A percentile compares a stretch with the other conserved stretches of the same genome.
Conservation (phyloP, 1,139 yeast species). For the Yamadazyma buinensis region DNA sequence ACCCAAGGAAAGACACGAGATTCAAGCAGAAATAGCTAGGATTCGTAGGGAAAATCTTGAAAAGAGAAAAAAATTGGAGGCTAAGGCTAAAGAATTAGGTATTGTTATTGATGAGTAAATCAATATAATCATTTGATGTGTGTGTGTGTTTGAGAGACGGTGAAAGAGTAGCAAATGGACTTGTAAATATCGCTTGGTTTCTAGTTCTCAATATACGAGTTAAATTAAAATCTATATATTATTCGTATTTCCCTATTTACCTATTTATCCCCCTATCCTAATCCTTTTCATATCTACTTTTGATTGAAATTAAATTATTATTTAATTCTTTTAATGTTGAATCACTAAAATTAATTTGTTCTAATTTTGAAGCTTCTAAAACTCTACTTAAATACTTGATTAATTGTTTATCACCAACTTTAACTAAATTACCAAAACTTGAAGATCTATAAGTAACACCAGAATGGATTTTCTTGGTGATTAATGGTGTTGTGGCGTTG, state of each 20-base stretch:
- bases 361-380: constrained; percentile 20
- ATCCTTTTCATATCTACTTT: constrained; percentile 6
- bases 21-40: constrained; percentile 85
- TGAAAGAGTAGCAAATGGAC: too few relatives aligned
- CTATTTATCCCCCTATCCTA: not conserved
- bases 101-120: constrained; percentile 43
- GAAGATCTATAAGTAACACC: constrained; percentile 15
- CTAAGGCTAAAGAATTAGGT: constrained; percentile 65
- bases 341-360: constrained; percentile 20
- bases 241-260: not conserved
- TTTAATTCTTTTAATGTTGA: constrained; percentile 27
- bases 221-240: too few relatives aligned
- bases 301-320: constrained; percentile 18
- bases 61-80: constrained; percentile 71
- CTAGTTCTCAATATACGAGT: too few relatives aligned
- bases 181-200: too few relatives aligned
- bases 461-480: constrained; percentile 9
- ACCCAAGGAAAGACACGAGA: constrained; percentile 91
- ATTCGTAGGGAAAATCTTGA: constrained; percentile 72
- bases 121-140: too few relatives aligned
- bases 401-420: constrained; percentile 18
- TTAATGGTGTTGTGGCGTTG: constrained; percentile 4
- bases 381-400: constrained; percentile 18
- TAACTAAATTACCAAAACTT: constrained; percentile 9
- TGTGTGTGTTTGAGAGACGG: too few relatives aligned